Evolutionary conservation across 176 grass and related monocot genomes (phyloP).

Genomic region (Ampelocalamus luodianensis): DNA sequence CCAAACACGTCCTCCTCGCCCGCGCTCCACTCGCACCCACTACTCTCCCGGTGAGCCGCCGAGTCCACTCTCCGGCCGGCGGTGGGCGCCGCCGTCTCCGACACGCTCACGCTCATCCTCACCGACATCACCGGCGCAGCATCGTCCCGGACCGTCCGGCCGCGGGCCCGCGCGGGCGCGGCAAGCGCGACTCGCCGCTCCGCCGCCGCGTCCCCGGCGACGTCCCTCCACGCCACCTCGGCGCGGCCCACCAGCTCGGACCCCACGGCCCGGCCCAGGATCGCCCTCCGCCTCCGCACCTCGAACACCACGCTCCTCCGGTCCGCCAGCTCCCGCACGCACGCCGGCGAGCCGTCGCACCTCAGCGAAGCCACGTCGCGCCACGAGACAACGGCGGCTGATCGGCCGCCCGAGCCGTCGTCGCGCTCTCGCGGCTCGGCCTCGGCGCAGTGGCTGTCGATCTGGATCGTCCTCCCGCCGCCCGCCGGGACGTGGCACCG

Average conservation of each 20-base stretch:
- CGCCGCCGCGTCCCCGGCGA: not conserved
- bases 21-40: conserved; percentile 8
- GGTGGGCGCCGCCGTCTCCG: conserved; percentile 6
- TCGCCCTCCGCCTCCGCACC: conserved; percentile 27
- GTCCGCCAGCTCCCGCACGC: conserved; percentile 41
- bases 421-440: not conserved
- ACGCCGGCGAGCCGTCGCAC: conserved; percentile 42
- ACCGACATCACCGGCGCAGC: conserved; percentile 25
- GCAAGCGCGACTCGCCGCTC: conserved; percentile 22
- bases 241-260: conserved; percentile 43
- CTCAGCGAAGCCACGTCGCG: conserved; percentile 48
- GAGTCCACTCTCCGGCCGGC: not conserved
- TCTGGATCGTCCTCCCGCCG: conserved; percentile 42
- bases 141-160: not conserved
- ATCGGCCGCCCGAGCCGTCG: not conserved
- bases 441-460: conserved; percentile 30
- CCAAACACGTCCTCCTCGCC: conserved; percentile 26
- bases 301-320: conserved; percentile 41
- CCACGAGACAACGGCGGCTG: conserved; percentile 10
- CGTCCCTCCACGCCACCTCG: conserved; percentile 47
- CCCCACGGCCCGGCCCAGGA: not conserved
- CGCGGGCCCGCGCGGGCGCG: not conserved
- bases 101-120: conserved; percentile 37
- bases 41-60: not conserved
- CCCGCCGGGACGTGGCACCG: conserved; percentile 49